Evolutionary conservation across 345 rosid species (phyloP).

Genomic region (Populus nigra): DNA sequence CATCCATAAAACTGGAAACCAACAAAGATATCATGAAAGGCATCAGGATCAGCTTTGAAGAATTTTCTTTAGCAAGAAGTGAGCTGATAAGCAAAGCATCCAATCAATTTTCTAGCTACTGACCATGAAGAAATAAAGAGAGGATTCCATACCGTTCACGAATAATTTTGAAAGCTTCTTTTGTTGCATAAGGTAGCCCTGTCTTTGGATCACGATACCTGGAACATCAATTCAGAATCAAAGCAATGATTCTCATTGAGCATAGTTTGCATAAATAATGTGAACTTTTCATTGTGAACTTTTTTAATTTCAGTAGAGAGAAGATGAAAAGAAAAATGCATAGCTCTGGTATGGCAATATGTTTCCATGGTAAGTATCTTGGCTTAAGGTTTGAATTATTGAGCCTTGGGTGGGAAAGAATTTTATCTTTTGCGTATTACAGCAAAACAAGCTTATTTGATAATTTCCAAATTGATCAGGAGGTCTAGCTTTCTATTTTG

Average conservation of each 20-base stretch:
- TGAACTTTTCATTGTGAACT: no score
- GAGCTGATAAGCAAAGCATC: not conserved
- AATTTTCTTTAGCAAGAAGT: not conserved
- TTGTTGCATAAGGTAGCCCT: slow-evolving; percentile 80
- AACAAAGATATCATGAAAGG: not conserved
- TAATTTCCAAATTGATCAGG: no score
- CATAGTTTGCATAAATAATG: not conserved
- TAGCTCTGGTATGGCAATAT: no score
- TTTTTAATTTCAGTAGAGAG: no score
- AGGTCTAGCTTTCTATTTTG: no score
- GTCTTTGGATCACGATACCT: slow-evolving; percentile 96
- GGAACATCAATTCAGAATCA: slow-evolving; percentile 18
- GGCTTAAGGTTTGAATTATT: no score
- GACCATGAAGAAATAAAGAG: no score
- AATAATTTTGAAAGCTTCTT: slow-evolving; percentile 79
- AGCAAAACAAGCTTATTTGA: no score
- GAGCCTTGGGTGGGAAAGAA: no score
- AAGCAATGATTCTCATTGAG: not conserved
- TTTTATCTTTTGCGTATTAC: no score
- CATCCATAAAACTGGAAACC: slow-evolving; percentile 52
- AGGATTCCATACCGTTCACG: slow-evolving; percentile 55
- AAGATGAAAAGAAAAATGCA: no score
- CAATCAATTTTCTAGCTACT: not conserved
- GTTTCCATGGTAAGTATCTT: no score
- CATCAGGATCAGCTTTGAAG: not conserved